A percentile compares a stretch with the other conserved stretches of the same genome.
These are phyloP conservation scores for Rhododendron mucronatum DNA, from an alignment of 148 eudicot species.

Conservation along the genomic window DNA sequence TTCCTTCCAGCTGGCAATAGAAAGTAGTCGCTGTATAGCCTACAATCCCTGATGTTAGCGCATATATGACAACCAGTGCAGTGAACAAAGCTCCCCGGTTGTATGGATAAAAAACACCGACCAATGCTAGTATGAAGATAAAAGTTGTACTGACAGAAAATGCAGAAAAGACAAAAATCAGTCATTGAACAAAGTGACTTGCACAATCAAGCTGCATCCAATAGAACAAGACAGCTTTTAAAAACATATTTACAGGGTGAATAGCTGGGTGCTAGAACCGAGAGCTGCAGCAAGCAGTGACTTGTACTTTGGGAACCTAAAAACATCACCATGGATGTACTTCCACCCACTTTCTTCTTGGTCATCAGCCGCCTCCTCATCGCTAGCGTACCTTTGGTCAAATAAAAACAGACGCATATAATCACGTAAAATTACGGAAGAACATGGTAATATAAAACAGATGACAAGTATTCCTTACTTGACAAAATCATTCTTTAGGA, in stretches of 20 bases:
- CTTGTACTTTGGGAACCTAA: background rate
- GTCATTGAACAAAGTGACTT: background rate
- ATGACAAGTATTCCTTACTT: background rate
- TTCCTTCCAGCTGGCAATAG: conserved; percentile 47
- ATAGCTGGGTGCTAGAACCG: background rate
- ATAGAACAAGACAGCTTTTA: background rate
- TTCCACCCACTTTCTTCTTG: background rate
- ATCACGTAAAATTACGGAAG: background rate
- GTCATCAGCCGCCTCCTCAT: background rate
- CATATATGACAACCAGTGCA: too few species aligned
- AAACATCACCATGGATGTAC: background rate
- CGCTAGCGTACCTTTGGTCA: background rate
- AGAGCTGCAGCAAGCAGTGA: background rate
- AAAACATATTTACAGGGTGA: background rate
- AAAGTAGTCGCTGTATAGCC: conserved; percentile 46
- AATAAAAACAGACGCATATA: background rate
- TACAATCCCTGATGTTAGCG: conserved; percentile 51
- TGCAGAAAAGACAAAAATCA: background rate
- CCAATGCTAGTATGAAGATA: conserved; percentile 38
- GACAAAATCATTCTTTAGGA: too few species aligned
- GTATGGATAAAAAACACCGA: conserved; percentile 53
- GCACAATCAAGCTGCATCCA: background rate
- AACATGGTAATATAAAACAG: background rate
- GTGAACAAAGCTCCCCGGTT: conserved; percentile 53
- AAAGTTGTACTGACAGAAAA: conserved; percentile 27